These are phyloP conservation scores for Cornus florida DNA, from an alignment of 148 eudicot genomes.

Conservation along the genomic window DNA sequence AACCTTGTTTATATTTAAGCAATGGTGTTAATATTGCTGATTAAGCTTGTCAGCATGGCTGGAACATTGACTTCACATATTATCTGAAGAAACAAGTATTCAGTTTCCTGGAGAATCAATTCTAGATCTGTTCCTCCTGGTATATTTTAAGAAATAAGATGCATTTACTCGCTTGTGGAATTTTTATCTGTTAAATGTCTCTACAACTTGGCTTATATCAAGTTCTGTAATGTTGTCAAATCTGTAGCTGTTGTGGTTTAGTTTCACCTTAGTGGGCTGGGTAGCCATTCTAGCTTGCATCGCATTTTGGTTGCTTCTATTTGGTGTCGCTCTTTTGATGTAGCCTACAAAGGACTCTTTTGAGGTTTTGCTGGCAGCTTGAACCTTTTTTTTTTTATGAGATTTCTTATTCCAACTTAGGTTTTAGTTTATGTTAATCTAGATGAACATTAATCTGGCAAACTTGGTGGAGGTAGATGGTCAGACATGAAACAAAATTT, in stretches of 20 bases:
- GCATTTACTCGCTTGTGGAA: neutral
- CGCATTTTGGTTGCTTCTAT: too few relatives aligned
- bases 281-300: too few relatives aligned
- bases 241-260: too few relatives aligned
- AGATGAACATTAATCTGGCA: neutral
- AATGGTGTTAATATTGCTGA: neutral
- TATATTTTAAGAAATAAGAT: neutral
- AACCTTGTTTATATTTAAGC: neutral
- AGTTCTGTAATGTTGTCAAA: too few relatives aligned
- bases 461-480: neutral
- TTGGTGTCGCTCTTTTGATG: too few relatives aligned
- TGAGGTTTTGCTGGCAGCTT: too few relatives aligned
- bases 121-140: neutral
- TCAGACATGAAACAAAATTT: neutral
- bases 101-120: neutral
- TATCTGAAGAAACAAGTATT: slow-evolving; percentile 1
- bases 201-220: too few relatives aligned
- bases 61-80: neutral
- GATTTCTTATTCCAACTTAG: too few relatives aligned
- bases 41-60: neutral
- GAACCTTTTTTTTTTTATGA: too few relatives aligned
- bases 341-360: too few relatives aligned
- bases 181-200: neutral
- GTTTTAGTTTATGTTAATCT: too few relatives aligned
- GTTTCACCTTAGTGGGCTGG: too few relatives aligned